Evolutionary conservation across 495 filamentous ascomycete species (phyloP).

Genomic region (Annulohypoxylon moriforme): DNA sequence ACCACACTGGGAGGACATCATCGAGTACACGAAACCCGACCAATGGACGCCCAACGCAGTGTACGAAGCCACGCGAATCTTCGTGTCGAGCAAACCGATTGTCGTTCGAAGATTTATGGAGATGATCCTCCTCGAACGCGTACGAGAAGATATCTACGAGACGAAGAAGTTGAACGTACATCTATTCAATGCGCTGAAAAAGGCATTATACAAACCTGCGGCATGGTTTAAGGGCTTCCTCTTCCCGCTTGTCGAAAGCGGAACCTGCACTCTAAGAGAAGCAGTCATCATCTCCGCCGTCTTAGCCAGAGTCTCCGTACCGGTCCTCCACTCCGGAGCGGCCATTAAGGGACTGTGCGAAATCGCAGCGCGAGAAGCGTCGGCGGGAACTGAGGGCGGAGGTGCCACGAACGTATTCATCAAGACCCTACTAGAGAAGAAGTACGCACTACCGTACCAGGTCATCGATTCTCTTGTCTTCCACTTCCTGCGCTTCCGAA

Average conservation of each 20-base stretch:
- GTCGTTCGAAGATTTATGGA: conserved; percentile 84
- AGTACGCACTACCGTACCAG: conserved; percentile 89
- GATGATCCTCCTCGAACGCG: conserved; percentile 83
- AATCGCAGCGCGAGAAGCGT: conserved; percentile 86
- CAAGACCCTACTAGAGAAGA: conserved; percentile 91
- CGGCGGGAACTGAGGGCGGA: conserved; percentile 75
- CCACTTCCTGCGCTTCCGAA: conserved; percentile 91
- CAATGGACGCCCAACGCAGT: conserved; percentile 89
- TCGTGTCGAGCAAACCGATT: conserved; percentile 80
- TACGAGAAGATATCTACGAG: conserved; percentile 78
- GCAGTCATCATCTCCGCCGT: conserved; percentile 90
- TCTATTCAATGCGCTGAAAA: conserved; percentile 91
- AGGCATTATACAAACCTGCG: conserved; percentile 92
- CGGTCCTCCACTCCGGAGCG: conserved; percentile 88
- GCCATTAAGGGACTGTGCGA: conserved; percentile 93
- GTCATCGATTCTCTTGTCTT: conserved; percentile 95
- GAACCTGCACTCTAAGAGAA: conserved; percentile 77
- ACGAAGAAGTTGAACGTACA: conserved; percentile 94
- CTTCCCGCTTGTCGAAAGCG: conserved; percentile 82
- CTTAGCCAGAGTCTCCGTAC: conserved; percentile 72
- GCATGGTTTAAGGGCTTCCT: conserved; percentile 97
- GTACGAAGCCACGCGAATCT: conserved; percentile 88
- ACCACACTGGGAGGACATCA: conserved; percentile 88
- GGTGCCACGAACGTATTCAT: conserved; percentile 93
- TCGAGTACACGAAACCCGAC: conserved; percentile 82